These are phyloP conservation scores for Mycosarcoma mackinlayi DNA, from an alignment of 1,284 basidiomycete genomes.

Conservation along the genomic window DNA sequence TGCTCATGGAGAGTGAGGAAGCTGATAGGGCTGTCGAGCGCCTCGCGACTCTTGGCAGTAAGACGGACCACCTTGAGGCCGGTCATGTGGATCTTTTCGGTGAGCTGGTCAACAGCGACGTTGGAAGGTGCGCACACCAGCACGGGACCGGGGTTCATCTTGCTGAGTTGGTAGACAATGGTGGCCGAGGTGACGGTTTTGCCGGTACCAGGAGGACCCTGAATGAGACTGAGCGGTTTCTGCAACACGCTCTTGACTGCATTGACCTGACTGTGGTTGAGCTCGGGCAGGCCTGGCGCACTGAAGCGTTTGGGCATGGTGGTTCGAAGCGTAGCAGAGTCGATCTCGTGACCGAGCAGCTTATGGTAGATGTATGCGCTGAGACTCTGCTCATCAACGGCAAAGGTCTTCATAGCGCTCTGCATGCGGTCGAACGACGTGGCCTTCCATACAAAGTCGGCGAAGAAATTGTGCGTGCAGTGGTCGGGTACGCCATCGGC, in stretches of 20 bases:
- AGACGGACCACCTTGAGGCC: constrained; percentile 97
- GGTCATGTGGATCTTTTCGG: constrained; percentile 97
- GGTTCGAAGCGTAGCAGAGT: constrained; percentile 83
- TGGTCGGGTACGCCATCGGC: constrained; percentile 95
- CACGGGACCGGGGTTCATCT: constrained; percentile 99
- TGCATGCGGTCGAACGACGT: constrained; percentile 99
- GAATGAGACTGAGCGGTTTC: constrained; percentile 95
- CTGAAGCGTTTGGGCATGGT: constrained; percentile 97
- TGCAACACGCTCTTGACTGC: constrained; percentile 98
- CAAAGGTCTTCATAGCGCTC: constrained; percentile 98
- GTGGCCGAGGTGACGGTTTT: constrained; percentile 99
- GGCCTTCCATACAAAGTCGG: constrained; percentile 99
- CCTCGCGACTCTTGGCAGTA: constrained; percentile 97
- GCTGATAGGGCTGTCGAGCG: constrained; percentile 89
- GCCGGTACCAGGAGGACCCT: constrained; percentile 96
- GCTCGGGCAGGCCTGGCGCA: constrained; percentile 94
- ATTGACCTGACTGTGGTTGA: constrained; percentile 99
- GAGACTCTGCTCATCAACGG: constrained; percentile 98
- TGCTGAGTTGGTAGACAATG: constrained; percentile 96
- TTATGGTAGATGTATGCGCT: constrained; percentile 99
- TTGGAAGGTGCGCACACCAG: constrained; percentile 99
- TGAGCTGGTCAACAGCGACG: constrained; percentile 98
- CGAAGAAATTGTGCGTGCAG: constrained; percentile 92
- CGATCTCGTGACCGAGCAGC: constrained; percentile 90
- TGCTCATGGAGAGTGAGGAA: constrained; percentile 97